A percentile compares a stretch with the other conserved stretches of the same genome.
Conservation (phyloP, 805 yeast species). For the Kodamaea restingae region DNA sequence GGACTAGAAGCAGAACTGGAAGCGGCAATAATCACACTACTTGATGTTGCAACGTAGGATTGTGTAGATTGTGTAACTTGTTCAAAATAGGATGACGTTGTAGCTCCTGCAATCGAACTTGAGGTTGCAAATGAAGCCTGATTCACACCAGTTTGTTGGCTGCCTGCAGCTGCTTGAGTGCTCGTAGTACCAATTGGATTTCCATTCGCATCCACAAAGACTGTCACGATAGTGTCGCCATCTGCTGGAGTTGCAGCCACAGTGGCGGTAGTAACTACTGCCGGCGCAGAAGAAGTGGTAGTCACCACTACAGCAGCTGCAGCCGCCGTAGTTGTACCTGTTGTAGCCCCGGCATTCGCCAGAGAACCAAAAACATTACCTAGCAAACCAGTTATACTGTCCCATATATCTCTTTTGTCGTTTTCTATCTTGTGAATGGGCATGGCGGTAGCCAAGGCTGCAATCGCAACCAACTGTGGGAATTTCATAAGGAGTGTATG, state of each 20-base stretch:
- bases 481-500: conserved; percentile 1
- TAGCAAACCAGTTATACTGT: neutral
- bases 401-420: conserved; percentile 1
- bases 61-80: no score
- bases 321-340: conserved; percentile 6
- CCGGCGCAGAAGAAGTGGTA: no score
- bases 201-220: neutral
- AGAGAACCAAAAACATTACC: neutral
- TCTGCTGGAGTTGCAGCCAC: conserved; percentile 3
- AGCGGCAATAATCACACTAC: no score
- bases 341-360: neutral
- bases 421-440: conserved; percentile 1
- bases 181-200: neutral
- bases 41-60: no score
- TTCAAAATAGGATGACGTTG: no score
- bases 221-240: neutral
- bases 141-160: no score
- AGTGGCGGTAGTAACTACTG: no score
- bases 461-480: neutral
- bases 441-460: neutral
- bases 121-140: neutral
- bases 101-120: neutral
- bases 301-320: no score
- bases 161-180: neutral
- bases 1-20: neutral